phyloP scores from a whole-genome alignment of 2,329 filamentous ascomycete species.

The Aaosphaeria pasadenensis region DNA sequence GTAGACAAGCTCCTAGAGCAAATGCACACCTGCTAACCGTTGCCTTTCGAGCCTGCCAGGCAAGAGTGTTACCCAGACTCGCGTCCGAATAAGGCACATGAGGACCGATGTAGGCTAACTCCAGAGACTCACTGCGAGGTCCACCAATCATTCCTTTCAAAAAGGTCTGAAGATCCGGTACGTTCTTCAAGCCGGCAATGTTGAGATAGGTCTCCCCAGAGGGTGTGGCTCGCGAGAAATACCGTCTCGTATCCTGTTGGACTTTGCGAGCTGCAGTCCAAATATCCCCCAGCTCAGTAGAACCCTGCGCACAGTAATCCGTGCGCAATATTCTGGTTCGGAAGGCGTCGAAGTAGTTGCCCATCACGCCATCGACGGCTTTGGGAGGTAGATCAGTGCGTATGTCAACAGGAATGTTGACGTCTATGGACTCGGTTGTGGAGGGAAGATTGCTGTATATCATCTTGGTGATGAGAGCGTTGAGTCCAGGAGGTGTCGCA shows the following conservation, averaged over 20 bases:
- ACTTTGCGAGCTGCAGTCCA: not conserved
- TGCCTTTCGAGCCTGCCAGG: not conserved
- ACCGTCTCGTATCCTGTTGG: not conserved
- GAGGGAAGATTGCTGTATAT: conserved; percentile 32
- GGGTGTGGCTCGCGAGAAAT: not conserved
- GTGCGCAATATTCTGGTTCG: conserved; percentile 4
- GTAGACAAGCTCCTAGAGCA: not conserved
- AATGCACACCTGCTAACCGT: not conserved
- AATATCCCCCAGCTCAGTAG: not conserved
- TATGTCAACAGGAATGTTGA: conserved; percentile 33
- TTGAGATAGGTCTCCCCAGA: not conserved
- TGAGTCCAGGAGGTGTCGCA: conserved; percentile 36
- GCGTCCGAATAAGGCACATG: not conserved
- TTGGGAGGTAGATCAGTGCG: conserved; percentile 32
- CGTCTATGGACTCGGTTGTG: conserved; percentile 24
- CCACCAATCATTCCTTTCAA: not conserved
- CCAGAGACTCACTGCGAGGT: not conserved
- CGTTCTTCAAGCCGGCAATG: not conserved
- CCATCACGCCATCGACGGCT: conserved; percentile 16
- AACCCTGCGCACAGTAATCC: not conserved
- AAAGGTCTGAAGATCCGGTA: not conserved
- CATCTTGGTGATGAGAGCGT: conserved; percentile 33
- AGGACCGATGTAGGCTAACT: not conserved
- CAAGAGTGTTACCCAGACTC: not conserved
- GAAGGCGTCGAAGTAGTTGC: conserved; percentile 10